phyloP scores from a whole-genome alignment of 169 alveolate species.

The Plasmodium vinckei region DNA sequence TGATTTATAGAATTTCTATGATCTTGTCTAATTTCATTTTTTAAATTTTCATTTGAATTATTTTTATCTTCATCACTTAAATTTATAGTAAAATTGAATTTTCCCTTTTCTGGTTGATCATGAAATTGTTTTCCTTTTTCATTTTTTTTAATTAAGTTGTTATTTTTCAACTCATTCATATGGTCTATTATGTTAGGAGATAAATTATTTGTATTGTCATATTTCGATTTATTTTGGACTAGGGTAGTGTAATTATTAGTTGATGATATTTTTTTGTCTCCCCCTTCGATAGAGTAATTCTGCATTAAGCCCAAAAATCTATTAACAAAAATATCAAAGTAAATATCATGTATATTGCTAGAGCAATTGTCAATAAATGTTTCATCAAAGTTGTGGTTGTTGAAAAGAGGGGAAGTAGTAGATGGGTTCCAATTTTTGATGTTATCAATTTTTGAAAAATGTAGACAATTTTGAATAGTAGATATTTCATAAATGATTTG shows the following conservation, averaged over 20 bases:
- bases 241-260: no score
- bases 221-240: neutral
- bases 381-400: no score
- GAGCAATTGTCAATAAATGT: no score
- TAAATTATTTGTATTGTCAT: neutral
- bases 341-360: no score
- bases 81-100: slow-evolving; percentile 20
- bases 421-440: no score
- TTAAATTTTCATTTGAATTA: neutral
- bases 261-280: no score
- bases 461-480: neutral
- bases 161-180: neutral
- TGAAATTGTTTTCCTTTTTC: neutral
- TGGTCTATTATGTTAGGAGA: neutral
- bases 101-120: neutral
- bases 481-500: slow-evolving; percentile 32
- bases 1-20: neutral
- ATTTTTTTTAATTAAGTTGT: neutral
- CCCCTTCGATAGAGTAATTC: no score
- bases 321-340: no score
- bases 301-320: no score
- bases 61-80: slow-evolving; percentile 17
- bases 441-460: no score
- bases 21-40: neutral
- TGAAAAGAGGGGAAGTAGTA: no score